A percentile compares a stretch with the other conserved stretches of the same genome.
These are phyloP conservation scores for Balansia obtecta DNA, from an alignment of 2,329 filamentous ascomycete species.

Conservation along the genomic window DNA sequence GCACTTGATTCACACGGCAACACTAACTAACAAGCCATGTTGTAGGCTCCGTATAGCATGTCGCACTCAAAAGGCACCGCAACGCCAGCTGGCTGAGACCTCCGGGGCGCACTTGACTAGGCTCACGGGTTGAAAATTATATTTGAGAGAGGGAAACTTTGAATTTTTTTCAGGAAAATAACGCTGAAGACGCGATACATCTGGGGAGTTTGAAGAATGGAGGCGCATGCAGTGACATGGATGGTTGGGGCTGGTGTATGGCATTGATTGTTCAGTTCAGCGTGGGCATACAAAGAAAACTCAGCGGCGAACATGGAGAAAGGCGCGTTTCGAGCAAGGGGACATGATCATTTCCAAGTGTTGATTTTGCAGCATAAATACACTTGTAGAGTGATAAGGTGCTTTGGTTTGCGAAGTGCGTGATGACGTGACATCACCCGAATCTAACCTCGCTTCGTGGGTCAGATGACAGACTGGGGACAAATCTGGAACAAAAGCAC, in stretches of 20 bases:
- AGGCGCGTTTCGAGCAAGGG: no score
- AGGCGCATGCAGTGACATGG: background rate
- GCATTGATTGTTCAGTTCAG: background rate
- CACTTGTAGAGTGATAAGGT: no score
- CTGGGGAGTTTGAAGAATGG: background rate
- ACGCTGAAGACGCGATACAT: background rate
- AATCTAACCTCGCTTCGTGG: no score
- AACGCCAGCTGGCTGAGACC: conserved; percentile 39
- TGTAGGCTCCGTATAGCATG: conserved; percentile 62
- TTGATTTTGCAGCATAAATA: no score
- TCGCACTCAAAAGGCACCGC: conserved; percentile 49
- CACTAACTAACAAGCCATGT: background rate
- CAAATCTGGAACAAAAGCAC: no score
- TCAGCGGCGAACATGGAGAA: no score
- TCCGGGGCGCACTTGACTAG: conserved; percentile 17
- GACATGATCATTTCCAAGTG: no score
- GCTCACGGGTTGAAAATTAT: background rate
- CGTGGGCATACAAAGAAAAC: no score
- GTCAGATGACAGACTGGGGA: no score
- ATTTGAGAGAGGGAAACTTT: background rate
- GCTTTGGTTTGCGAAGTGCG: no score
- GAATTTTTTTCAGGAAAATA: background rate
- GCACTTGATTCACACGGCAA: background rate
- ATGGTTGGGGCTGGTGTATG: background rate
- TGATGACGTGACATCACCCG: no score